phyloP scores from a whole-genome alignment of 371 early-diverging fungal species.

The Mortierella sp. region DNA sequence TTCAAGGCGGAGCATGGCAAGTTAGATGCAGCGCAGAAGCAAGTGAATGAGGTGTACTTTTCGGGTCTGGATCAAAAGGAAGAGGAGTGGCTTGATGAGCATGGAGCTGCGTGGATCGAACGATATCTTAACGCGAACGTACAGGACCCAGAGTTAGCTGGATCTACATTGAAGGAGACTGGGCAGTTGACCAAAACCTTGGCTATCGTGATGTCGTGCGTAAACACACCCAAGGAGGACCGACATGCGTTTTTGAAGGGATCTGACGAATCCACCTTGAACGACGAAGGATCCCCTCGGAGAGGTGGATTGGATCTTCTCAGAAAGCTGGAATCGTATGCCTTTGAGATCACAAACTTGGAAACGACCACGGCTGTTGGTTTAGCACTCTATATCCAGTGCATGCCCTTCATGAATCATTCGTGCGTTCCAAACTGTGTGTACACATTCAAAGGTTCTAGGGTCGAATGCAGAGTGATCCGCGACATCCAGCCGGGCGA shows the following conservation, averaged over 20 bases:
- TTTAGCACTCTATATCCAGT: slow-evolving; percentile 36
- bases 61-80: slow-evolving; percentile 43
- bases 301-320: slow-evolving; percentile 23
- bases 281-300: neutral
- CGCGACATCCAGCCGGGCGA: slow-evolving; percentile 46
- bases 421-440: slow-evolving; percentile 49
- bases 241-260: slow-evolving; percentile 25
- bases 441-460: slow-evolving; percentile 39
- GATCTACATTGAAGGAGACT: slow-evolving; percentile 15
- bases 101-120: slow-evolving; percentile 39
- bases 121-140: slow-evolving; percentile 20
- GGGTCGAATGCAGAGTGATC: slow-evolving; percentile 42
- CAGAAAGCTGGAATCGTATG: slow-evolving; percentile 28
- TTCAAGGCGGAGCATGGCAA: slow-evolving; percentile 38
- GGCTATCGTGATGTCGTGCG: slow-evolving; percentile 38
- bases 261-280: neutral
- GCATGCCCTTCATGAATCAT: slow-evolving; percentile 50
- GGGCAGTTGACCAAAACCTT: slow-evolving; percentile 28
- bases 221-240: slow-evolving; percentile 27
- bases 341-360: slow-evolving; percentile 35
- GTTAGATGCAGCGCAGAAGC: slow-evolving; percentile 31
- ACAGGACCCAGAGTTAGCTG: neutral
- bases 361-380: slow-evolving; percentile 35
- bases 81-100: slow-evolving; percentile 45
- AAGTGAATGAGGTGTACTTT: slow-evolving; percentile 40